Percentiles rank a stretch among this genome's conserved stretches.
Evolutionary conservation across 108 stramenopile species (phyloP).

Genomic region (Discostella pseudostelligera): DNA sequence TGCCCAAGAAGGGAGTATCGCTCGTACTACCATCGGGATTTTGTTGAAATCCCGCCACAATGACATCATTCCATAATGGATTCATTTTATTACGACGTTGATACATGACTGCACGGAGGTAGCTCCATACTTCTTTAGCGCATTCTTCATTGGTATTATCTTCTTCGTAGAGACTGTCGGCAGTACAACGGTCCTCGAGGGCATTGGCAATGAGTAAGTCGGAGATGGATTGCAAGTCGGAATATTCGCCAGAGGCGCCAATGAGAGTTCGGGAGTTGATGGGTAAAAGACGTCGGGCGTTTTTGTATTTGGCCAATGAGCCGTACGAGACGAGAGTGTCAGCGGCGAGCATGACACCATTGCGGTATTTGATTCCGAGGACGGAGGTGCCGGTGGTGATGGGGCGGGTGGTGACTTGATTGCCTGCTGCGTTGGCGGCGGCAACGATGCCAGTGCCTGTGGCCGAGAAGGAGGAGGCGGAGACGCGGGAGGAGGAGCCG

Average conservation of each 20-base stretch:
- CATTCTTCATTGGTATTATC: slow-evolving; percentile 45
- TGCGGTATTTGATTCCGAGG: slow-evolving; percentile 89
- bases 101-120: slow-evolving; percentile 95
- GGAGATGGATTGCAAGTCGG: slow-evolving; percentile 90
- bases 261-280: slow-evolving; percentile 80
- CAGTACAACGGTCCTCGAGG: slow-evolving; percentile 63
- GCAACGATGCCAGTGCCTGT: neutral
- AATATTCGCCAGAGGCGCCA: slow-evolving; percentile 94
- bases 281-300: slow-evolving; percentile 74
- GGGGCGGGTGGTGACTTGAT: slow-evolving; percentile 80
- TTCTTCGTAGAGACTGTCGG: slow-evolving; percentile 68
- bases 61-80: slow-evolving; percentile 97
- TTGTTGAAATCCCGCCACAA: slow-evolving; percentile 82
- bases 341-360: slow-evolving; percentile 96
- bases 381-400: slow-evolving; percentile 98
- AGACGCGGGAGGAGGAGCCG: slow-evolving; percentile 38
- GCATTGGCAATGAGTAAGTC: slow-evolving; percentile 77
- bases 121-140: slow-evolving; percentile 78
- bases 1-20: slow-evolving; percentile 85
- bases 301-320: slow-evolving; percentile 92
- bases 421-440: slow-evolving; percentile 14
- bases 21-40: slow-evolving; percentile 35
- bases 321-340: slow-evolving; percentile 97
- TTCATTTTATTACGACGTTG: slow-evolving; percentile 92
- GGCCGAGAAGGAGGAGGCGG: slow-evolving; percentile 17